phyloP scores from a whole-genome alignment of 2,329 filamentous ascomycete genomes.

The Paracoccidioides brasiliensis region DNA sequence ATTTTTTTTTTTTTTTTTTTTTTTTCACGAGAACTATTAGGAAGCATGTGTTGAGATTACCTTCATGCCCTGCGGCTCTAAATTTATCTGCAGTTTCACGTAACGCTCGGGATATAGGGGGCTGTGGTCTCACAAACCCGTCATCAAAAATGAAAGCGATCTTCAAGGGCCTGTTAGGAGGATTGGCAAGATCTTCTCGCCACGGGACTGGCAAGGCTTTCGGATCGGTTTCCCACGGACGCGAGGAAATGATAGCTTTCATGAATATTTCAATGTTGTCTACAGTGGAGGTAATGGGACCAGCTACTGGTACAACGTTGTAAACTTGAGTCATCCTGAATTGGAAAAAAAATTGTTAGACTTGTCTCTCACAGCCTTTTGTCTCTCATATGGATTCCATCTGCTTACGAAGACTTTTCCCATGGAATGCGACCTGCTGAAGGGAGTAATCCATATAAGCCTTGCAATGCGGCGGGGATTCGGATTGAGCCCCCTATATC shows the following conservation, averaged over 20 bases:
- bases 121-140: slow-evolving; percentile 46
- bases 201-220: slow-evolving; percentile 26
- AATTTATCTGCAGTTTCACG: slow-evolving; percentile 40
- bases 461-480: slow-evolving; percentile 16
- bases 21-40: neutral
- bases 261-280: slow-evolving; percentile 18
- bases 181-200: slow-evolving; percentile 16
- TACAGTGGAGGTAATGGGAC: slow-evolving; percentile 18
- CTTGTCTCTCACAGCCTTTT: too few relatives aligned
- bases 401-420: slow-evolving; percentile 23
- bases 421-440: slow-evolving; percentile 24
- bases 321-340: slow-evolving; percentile 16
- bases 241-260: slow-evolving; percentile 20
- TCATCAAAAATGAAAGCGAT: slow-evolving; percentile 50
- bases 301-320: slow-evolving; percentile 18
- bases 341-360: neutral
- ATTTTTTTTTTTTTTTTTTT: neutral
- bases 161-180: slow-evolving; percentile 36
- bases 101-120: slow-evolving; percentile 46
- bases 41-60: slow-evolving; percentile 23
- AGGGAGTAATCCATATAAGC: slow-evolving; percentile 28
- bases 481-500: slow-evolving; percentile 43
- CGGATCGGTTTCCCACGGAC: slow-evolving; percentile 28
- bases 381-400: slow-evolving; percentile 14
- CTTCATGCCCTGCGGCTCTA: slow-evolving; percentile 44